Base-by-base conservation (phyloP, 495 filamentous ascomycete genomes). In the Penicillium desertorum region DNA sequence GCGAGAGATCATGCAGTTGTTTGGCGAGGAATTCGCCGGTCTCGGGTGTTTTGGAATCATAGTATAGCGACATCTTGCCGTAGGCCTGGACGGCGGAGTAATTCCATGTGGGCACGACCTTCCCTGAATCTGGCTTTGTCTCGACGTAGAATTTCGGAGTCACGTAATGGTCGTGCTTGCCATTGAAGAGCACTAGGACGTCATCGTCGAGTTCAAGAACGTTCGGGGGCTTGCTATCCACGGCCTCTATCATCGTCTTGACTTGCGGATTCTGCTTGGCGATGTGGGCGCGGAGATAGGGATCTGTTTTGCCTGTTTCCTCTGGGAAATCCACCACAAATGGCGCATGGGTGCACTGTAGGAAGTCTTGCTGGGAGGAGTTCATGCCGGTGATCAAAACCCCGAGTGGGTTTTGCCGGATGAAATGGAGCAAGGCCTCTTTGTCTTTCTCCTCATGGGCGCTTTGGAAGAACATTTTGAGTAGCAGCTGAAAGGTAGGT, bases 71-170 rank as follows among this genome's bases (percentile, higher is more conserved):
- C 2, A 69, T 63, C 6, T 56, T 69, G 14, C 79, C 79, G 54
- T 82, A 82, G 0, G 65, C 73, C 42, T 81, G 77, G 0, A 73
- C 79, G 12, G 79, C 79, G 4, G 76, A 64, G 57, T 81, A 83
- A 63, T 81, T 76, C 80, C 80, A 83, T 2, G 80, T 83, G 5
- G 78, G 78, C 17, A 82, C 79, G 1, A 82, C 79, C 54, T 81
- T 83, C n/a, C 73, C 79, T 0, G 74, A 77, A 1, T 42, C 57
- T 1, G 79, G 81, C 59, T 83, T 83, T 6, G 81, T 83, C 57
- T 79, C 71, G 27, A 59, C 65, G 64, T 81, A 83, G 64, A 77
- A 81, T 51, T 80, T 77, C 2, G 80, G 79, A 7, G 79, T 83
- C 43, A 83, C 73, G 59, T 83, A 83, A 59, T 76, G 72, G n/a